phyloP scores from a whole-genome alignment of 2,329 filamentous ascomycete species.

The Ramichloridium luteum region DNA sequence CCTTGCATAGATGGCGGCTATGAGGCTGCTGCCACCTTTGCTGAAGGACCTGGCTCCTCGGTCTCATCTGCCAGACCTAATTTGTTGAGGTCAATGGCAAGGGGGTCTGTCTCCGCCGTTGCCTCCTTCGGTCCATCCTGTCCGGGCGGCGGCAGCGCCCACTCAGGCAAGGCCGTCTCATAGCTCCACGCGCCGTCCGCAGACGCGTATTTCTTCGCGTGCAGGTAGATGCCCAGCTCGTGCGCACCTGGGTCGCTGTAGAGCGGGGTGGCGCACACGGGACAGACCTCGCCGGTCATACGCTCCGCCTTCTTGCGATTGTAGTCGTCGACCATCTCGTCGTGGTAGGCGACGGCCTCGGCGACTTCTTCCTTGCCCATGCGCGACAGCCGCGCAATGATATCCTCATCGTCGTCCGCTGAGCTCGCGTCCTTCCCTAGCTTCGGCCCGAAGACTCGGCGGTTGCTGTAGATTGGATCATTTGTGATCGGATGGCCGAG shows the following conservation, averaged over 20 bases:
- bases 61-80: conserved; percentile 17
- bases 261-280: conserved; percentile 70
- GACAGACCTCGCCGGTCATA: conserved; percentile 74
- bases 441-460: conserved; percentile 73
- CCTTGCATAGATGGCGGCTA: too few species aligned
- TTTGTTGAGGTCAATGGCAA: conserved; percentile 33
- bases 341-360: conserved; percentile 82
- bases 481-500: conserved; percentile 92
- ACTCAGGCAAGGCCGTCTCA: conserved; percentile 67
- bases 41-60: background rate
- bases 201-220: conserved; percentile 83
- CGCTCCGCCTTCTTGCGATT: conserved; percentile 85
- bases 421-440: conserved; percentile 58
- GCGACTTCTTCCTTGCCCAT: conserved; percentile 95
- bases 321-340: conserved; percentile 85
- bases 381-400: conserved; percentile 68
- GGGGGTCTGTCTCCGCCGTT: conserved; percentile 36
- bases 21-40: too few species aligned
- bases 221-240: conserved; percentile 85
- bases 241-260: conserved; percentile 87
- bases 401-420: conserved; percentile 70
- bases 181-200: conserved; percentile 76
- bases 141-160: conserved; percentile 72
- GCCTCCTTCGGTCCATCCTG: conserved; percentile 59
- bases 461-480: conserved; percentile 94